phyloP scores from a whole-genome alignment of 2,329 filamentous ascomycete genomes.

The Diaporthe sp. region DNA sequence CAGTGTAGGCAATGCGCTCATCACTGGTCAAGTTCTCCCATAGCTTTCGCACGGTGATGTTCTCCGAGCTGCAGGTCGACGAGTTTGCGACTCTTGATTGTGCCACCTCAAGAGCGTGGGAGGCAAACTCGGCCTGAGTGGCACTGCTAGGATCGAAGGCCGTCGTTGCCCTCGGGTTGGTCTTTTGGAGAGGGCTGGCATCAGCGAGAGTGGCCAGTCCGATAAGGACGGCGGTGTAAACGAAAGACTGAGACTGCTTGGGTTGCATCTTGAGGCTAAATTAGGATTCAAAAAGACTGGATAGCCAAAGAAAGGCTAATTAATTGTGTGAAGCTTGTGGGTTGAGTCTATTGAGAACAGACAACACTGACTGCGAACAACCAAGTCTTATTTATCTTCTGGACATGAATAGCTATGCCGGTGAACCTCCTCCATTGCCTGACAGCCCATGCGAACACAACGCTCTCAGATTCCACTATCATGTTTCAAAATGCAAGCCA shows the following conservation, averaged over 20 bases:
- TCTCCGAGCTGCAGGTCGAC: slow-evolving; percentile 10
- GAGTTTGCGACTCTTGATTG: slow-evolving; percentile 1
- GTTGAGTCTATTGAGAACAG: background rate
- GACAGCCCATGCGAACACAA: background rate
- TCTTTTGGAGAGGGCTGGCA: background rate
- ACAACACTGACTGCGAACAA: background rate
- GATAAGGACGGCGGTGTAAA: background rate
- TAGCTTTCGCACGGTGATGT: background rate
- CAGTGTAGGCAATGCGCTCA: slow-evolving; percentile 44
- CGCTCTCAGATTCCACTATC: background rate
- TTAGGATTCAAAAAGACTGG: background rate
- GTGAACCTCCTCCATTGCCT: background rate
- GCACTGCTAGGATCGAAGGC: slow-evolving; percentile 1
- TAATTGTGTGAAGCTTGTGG: background rate
- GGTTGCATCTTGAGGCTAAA: background rate
- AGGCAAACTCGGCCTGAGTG: slow-evolving; percentile 1
- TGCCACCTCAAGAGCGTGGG: slow-evolving; percentile 14
- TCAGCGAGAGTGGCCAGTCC: slow-evolving; percentile 1
- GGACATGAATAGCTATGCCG: background rate
- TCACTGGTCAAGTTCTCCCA: slow-evolving; percentile 18
- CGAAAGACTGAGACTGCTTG: background rate
- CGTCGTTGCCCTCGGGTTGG: background rate
- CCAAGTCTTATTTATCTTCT: background rate
- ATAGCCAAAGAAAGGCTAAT: background rate
- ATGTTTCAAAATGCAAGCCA: slow-evolving; percentile 14